phyloP scores from a whole-genome alignment of 2,329 filamentous ascomycete species.

The Pyrenophora graminea region DNA sequence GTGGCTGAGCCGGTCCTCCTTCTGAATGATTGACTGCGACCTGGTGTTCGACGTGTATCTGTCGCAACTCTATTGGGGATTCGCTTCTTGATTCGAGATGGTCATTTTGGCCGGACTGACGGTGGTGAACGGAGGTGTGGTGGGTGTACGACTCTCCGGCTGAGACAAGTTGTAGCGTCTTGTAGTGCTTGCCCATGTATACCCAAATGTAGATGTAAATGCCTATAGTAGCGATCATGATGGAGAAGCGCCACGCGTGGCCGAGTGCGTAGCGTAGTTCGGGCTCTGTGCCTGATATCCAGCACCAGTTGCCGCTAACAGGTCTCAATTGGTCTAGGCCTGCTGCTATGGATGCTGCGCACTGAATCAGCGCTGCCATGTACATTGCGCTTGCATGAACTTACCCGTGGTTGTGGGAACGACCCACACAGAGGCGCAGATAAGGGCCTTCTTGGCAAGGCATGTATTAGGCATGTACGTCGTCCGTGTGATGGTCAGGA shows the following conservation, averaged over 20 bases:
- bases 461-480: conserved; percentile 41
- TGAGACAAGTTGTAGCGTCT: not conserved
- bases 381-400: not conserved
- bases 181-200: conserved; percentile 7
- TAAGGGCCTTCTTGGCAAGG: conserved; percentile 33
- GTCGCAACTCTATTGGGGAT: conserved; percentile 4
- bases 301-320: conserved; percentile 13
- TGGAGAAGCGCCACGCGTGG: conserved; percentile 9
- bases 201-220: conserved; percentile 12
- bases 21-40: conserved; percentile 8
- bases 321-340: conserved; percentile 2
- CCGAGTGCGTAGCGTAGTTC: conserved; percentile 6
- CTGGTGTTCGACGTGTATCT: conserved; percentile 9
- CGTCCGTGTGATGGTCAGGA: conserved; percentile 47
- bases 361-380: not conserved
- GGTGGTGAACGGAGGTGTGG: conserved; percentile 1
- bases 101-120: not conserved
- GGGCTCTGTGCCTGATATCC: conserved; percentile 7
- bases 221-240: conserved; percentile 5
- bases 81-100: not conserved
- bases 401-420: conserved; percentile 32
- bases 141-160: not conserved
- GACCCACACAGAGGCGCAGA: conserved; percentile 50
- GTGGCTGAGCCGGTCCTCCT: not conserved
- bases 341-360: conserved; percentile 4